Evolutionary conservation across 495 filamentous ascomycete genomes (phyloP), one percentile per base, ranked within the genome.

Genomic region (Parmelia sp.): DNA sequence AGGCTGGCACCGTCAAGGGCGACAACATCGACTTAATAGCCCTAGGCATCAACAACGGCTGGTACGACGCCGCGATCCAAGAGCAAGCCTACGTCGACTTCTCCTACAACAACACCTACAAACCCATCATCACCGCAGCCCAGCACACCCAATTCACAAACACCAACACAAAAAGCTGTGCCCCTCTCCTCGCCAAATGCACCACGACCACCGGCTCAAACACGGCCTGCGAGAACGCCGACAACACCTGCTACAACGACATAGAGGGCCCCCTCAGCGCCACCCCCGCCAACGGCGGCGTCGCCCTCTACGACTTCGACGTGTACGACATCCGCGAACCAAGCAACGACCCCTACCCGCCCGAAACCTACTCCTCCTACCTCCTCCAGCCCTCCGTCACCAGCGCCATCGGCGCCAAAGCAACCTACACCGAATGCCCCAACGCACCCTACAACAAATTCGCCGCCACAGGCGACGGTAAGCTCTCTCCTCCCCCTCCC

Each of bases 1-100:
- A 69, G 27, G 61, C 65, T 14, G 79, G 79, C 5, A 68, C 68
- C 10, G 59, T 80, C 15, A 66, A 65, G 4, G 81, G 80, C 21
- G 71, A 83, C 45, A 75, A 78, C 17, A 77, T 86, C 64, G 71
- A 78, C 36, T 70, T 86, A n/a, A 73, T 82, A 31, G 79, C 80
- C 15, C 75, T 86, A 0, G 82, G 81, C 21, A 77, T 86, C 66
- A 83, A 81, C 72, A 84, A 86, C 68, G 83, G 82, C 63, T 85
- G 78, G 80, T 76, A 78, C 64, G 82, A 84, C 61, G 63, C 78
- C 17, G 58, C 53, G 8, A 72, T 83, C 25, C 82, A 85, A 68
- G 73, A 82, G 49, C 77, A 78, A 66, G 70, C 80, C 14, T 83
- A 82, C 66, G 70, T 84, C 49, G 76, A 82, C 57, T 86, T 71